Base-by-base conservation (phyloP, 140 eudicot species). In the Stevia rebaudiana region DNA sequence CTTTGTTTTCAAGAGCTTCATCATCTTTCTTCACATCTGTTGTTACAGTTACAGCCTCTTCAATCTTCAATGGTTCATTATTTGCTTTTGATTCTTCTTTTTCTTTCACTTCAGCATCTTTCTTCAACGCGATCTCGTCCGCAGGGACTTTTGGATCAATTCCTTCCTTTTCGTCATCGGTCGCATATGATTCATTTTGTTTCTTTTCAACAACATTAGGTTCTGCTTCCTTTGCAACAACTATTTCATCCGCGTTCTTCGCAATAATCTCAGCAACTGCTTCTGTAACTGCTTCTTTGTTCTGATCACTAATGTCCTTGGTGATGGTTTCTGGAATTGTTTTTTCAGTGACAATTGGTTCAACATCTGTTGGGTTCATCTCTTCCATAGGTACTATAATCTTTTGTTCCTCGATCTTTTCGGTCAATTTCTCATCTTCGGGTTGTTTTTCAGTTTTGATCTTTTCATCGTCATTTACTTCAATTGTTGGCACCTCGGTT, bases 1-100 rank as follows among this genome's bases (percentile, higher is more conserved):
- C 86, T 54, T 64, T 76, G 19, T 77, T 74, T 52, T 52, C 35
- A 12, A 12, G 2, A 10, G 17, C 35, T 51, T 70, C 83, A 15
- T 61, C 63, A 57, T 30, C 65, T 18, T 55, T 21, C 6, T 63
- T 17, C 4, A 28, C 33, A 48, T 33, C 15, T 65, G n/a, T 53
- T 53, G 8, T 1, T n/a, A n/a, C 61, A 25, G 24, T 25, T 15
- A 59, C 65, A 31, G 43, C 18, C 6, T 39, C 49, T 21, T 54
- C 81, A 36, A 39, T 51, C 41, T 51, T 56, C 23, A 36, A 23
- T 10, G 68, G 69, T 43, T 42, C 69, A 51, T 33, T 51, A 50
- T 67, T 24, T 48, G 46, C 19, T 37, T 68, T 47, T 77, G 81
- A 3, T 42, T 48, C 21, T 15, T 57, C 12, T 46, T 57, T 9